Evolutionary conservation across 2,329 filamentous ascomycete species (phyloP), one percentile per base, ranked within the genome.

Genomic region (Ophiocordyceps camponoti-leonardi): DNA sequence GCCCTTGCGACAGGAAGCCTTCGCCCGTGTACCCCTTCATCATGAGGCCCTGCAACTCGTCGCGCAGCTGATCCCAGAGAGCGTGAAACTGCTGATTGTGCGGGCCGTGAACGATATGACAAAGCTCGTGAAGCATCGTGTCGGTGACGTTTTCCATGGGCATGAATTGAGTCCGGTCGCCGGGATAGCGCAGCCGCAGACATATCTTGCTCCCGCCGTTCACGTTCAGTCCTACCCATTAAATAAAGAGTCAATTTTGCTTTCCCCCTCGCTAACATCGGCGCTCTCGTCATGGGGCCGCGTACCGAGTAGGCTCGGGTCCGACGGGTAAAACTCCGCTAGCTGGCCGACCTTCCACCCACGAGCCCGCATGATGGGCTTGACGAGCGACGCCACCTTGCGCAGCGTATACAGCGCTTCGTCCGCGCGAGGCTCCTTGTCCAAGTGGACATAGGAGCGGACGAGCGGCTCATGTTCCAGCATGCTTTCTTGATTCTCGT

Each of bases 111-210:
- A 86, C 75, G 51, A 83, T 94, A 57, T 96, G 90, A n/a, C 78
- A 81, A 3, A 96, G 75, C 68, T 96, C 90, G 59, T 96, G 90
- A 19, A 96, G 76, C 79, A 96, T 83, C 0, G 90, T 96, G 61
- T 95, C 87, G 41, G 86, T 71, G 8, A 94, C 73, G 51, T 83
- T 69, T 56, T 95, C 86, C 47, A 88, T 65, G 1, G 83, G 80
- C 19, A 94, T 62, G 56, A 96, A 96, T 53, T 86, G 79, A 37
- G 68, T 77, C 11, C 75, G 71, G 58, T 94, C 85, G 53, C 75
- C 70, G 6, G 83, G 69, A 61, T 92, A 81, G 46, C 90, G 80
- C 48, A 96, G 67, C 41, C 90, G 79, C 20, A 96, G 68, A 51
- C 85, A 83, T 51, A 96, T 94, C 58, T 81, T 82, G 56, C 81